Base-by-base conservation (phyloP, 768 basidiomycete species). In the Tricholoma saponaceum region DNA sequence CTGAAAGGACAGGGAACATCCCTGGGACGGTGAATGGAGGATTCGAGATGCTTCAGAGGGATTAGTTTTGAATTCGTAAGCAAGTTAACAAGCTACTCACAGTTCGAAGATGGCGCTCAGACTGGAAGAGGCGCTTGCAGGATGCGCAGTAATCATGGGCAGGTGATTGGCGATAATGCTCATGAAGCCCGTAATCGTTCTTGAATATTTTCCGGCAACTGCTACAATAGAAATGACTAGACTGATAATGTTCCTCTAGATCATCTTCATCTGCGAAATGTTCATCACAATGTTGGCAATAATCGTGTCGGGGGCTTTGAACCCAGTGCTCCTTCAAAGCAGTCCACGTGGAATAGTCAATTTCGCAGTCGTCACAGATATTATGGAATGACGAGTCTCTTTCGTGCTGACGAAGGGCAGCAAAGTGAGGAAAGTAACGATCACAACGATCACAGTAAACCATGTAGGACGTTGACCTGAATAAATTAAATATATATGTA, bases 301-400 rank as follows among this genome's bases (percentile, higher is more conserved):
- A 87, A 39, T 66, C 12, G 54, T 86, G 86, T 0, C 13, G 23
- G 5, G 71, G 68, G 63, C 80, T 83, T 54, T 83, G 75, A 23
- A 79, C 72, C 60, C 68, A 84, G 66, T 88, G 86, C 56, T 83
- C 73, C 56, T 69, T 72, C 57, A 82, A 76, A 0, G 63, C 76
- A 1, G 0, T 2, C 60, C 60, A 59, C 0, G 78, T 65, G 0
- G 62, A 4, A 64, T 86, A 86, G 60, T 85, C 83, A 8, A 33
- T 22, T 0, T 73, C 51, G 59, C 85, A 87, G 9, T 70, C 63
- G 10, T 67, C 4, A 62, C 86, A 87, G 39, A 72, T 26, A 58
- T 79, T 58, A 57, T 86, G 85, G 5, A 12, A 43, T 3, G 66
- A 1, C 2, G 77, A 78, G 61, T 75, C 58, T 1, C 18, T 28